Evolutionary conservation across 2,329 filamentous ascomycete species (phyloP).

Genomic region (Hypomyces rosellus): DNA sequence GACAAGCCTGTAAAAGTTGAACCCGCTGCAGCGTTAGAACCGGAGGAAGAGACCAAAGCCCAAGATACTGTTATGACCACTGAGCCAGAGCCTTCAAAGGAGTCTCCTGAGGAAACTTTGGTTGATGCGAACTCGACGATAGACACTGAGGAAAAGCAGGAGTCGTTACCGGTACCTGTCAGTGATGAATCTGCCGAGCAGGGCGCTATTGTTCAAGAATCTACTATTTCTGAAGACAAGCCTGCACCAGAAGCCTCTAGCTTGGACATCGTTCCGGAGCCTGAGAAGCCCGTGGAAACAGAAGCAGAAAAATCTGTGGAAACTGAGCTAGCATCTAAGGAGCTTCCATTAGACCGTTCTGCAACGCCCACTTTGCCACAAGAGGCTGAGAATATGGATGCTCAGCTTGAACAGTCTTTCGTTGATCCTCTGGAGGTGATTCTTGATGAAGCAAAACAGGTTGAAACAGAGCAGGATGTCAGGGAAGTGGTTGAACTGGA

Average conservation of each 20-base stretch:
- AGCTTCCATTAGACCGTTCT: neutral
- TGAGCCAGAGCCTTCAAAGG: slow-evolving; percentile 8
- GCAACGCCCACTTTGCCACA: neutral
- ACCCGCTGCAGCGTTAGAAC: neutral
- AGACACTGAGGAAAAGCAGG: slow-evolving; percentile 26
- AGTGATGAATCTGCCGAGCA: slow-evolving; percentile 8
- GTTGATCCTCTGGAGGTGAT: neutral
- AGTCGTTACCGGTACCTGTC: slow-evolving; percentile 5
- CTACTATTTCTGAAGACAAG: slow-evolving; percentile 3
- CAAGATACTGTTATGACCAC: slow-evolving; percentile 9
- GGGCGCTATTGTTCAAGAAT: slow-evolving; percentile 4
- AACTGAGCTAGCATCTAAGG: neutral
- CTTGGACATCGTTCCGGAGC: neutral
- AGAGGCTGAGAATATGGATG: slow-evolving; percentile 1
- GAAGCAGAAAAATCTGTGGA: neutral
- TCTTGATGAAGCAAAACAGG: neutral
- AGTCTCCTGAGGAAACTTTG: slow-evolving; percentile 5
- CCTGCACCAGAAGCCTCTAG: neutral
- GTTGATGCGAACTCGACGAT: slow-evolving; percentile 17
- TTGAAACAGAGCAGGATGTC: too few species aligned
- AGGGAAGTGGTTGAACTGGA: neutral
- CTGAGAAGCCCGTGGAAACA: neutral
- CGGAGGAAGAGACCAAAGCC: neutral
- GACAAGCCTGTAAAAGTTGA: slow-evolving; percentile 11
- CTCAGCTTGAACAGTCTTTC: neutral